Evolutionary conservation across 2,329 filamentous ascomycete species (phyloP).

Genomic region (Dendryphion nanum): DNA sequence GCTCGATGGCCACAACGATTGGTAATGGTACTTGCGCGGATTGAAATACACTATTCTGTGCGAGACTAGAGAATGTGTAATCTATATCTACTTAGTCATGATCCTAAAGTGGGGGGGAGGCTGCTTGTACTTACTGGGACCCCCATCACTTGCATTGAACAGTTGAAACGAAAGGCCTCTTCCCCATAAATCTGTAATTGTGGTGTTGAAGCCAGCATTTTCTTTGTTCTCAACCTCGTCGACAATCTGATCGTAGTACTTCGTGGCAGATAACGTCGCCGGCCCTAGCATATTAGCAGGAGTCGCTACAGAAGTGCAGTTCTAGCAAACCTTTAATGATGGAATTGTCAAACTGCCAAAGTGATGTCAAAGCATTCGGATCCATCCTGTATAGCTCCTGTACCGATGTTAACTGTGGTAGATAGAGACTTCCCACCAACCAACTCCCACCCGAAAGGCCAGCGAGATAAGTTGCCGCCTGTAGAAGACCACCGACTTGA

Average conservation of each 20-base stretch:
- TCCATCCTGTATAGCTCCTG: constrained; percentile 49
- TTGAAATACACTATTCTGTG: constrained; percentile 56
- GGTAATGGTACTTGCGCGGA: constrained; percentile 65
- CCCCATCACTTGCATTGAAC: constrained; percentile 67
- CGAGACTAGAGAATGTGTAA: constrained; percentile 79
- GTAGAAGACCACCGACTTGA: constrained; percentile 73
- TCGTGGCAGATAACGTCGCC: constrained; percentile 47
- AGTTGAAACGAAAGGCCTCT: constrained; percentile 50
- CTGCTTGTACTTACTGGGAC: constrained; percentile 42
- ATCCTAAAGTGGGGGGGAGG: not conserved
- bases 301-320: constrained; percentile 47
- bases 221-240: constrained; percentile 53
- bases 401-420: constrained; percentile 71
- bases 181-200: constrained; percentile 44
- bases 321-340: constrained; percentile 54
- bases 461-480: constrained; percentile 73
- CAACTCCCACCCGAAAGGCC: constrained; percentile 80
- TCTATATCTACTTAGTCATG: constrained; percentile 32
- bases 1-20: constrained; percentile 65
- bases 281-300: constrained; percentile 27
- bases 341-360: constrained; percentile 61
- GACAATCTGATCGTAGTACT: constrained; percentile 61
- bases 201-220: constrained; percentile 39
- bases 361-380: constrained; percentile 35
- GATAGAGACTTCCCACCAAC: constrained; percentile 71